Evolutionary conservation across 2,329 filamentous ascomycete species (phyloP).

Genomic region (Ophiostoma triangulosporum): DNA sequence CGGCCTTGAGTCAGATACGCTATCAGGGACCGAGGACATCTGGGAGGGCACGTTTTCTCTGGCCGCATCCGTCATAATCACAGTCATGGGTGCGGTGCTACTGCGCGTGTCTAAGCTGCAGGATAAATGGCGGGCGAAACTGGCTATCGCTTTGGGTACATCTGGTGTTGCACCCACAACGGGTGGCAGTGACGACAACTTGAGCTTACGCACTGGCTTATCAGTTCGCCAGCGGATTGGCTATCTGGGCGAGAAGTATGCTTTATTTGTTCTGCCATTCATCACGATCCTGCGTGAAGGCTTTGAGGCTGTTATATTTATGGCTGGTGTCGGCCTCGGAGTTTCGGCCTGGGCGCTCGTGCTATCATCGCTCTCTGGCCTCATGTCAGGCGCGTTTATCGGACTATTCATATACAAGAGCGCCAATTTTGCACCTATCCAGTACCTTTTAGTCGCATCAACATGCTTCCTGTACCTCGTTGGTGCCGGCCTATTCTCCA

Average conservation of each 20-base stretch:
- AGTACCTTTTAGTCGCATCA: constrained; percentile 58
- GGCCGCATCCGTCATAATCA: constrained; percentile 57
- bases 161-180: background rate
- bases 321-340: constrained; percentile 59
- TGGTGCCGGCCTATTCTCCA: constrained; percentile 68
- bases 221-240: constrained; percentile 38
- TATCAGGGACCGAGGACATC: constrained; percentile 49
- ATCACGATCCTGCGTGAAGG: constrained; percentile 66
- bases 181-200: background rate
- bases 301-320: constrained; percentile 66
- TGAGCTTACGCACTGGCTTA: background rate
- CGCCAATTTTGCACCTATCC: constrained; percentile 11
- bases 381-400: constrained; percentile 46
- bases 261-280: constrained; percentile 66
- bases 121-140: constrained; percentile 65
- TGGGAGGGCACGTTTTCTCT: constrained; percentile 62
- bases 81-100: constrained; percentile 58
- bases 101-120: constrained; percentile 62
- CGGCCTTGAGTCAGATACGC: constrained; percentile 47
- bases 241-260: constrained; percentile 54
- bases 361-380: constrained; percentile 52
- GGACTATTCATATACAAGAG: constrained; percentile 57
- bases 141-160: constrained; percentile 27
- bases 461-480: constrained; percentile 79
- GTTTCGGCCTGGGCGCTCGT: constrained; percentile 57